Evolutionary conservation across 768 basidiomycete genomes (phyloP).

Genomic region (Ramaria sp.): DNA sequence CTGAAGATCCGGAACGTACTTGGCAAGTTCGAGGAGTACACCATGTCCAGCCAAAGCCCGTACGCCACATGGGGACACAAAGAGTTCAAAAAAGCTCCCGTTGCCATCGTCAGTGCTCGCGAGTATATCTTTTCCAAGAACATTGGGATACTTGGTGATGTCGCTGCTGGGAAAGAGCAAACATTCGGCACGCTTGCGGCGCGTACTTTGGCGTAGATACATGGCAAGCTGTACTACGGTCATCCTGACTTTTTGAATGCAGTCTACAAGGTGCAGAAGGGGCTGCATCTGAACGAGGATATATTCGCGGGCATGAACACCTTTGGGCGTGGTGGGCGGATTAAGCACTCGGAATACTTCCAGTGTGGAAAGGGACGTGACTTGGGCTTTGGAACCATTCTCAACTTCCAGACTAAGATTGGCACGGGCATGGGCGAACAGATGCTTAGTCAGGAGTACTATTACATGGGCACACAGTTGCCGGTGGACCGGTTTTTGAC

Average conservation of each 20-base stretch:
- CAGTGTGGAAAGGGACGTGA: constrained; percentile 99
- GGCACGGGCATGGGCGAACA: constrained; percentile 99
- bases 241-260: constrained; percentile 99
- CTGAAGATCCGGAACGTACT: constrained; percentile 98
- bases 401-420: constrained; percentile 99
- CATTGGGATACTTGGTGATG: constrained; percentile 96
- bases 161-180: constrained; percentile 98
- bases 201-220: constrained; percentile 91
- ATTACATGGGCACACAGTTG: constrained; percentile 95
- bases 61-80: constrained; percentile 85
- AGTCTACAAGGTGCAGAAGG: constrained; percentile 97
- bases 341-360: constrained; percentile 99
- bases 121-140: constrained; percentile 99
- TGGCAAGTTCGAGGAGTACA: constrained; percentile 93
- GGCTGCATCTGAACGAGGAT: constrained; percentile 98
- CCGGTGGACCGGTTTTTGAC: constrained; percentile 98
- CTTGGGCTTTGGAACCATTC: constrained; percentile 95
- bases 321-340: constrained; percentile 89
- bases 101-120: constrained; percentile 96
- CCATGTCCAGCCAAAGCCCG: constrained; percentile 76
- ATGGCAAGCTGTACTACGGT: constrained; percentile 97
- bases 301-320: constrained; percentile 99
- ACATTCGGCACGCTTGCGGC: constrained; percentile 98
- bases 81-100: constrained; percentile 80
- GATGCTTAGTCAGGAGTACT: constrained; percentile 98